phyloP scores from a whole-genome alignment of 352 stramenopile genomes.

The Aphanomyces astaci region DNA sequence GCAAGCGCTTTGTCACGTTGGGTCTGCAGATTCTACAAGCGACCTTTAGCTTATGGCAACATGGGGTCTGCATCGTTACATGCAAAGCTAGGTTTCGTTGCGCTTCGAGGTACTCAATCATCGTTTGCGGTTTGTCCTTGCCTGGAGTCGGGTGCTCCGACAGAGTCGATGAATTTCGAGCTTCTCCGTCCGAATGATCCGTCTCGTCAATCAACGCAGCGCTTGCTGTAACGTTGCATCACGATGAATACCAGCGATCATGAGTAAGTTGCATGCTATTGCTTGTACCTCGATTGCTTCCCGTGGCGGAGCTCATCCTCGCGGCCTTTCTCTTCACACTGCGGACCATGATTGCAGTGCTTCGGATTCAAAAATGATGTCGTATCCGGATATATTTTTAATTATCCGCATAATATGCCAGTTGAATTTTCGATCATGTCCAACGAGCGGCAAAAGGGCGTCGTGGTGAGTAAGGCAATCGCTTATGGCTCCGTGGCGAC shows the following conservation, averaged over 20 bases:
- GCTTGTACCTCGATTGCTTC: background rate
- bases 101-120: conserved; percentile 24
- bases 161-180: conserved; percentile 32
- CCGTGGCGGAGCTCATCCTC: background rate
- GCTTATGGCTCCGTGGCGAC: conserved; percentile 92
- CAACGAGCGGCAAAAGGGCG: conserved; percentile 61
- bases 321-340: conserved; percentile 46
- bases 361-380: conserved; percentile 3
- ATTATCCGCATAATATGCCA: conserved; percentile 10
- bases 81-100: conserved; percentile 25
- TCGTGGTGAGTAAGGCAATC: conserved; percentile 89
- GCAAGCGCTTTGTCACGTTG: conserved; percentile 41
- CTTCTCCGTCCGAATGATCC: background rate
- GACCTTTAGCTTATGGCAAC: no score
- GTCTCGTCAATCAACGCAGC: background rate
- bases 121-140: conserved; percentile 16
- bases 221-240: background rate
- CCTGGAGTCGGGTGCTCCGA: background rate
- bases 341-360: background rate
- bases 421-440: conserved; percentile 36
- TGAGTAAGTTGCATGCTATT: no score
- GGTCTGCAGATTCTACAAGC: conserved; percentile 50
- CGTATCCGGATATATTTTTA: conserved; percentile 14
- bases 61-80: conserved; percentile 6
- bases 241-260: no score